These are phyloP conservation scores for Lachnum nothofagi DNA, from an alignment of 2,329 filamentous ascomycete species.

Conservation along the genomic window DNA sequence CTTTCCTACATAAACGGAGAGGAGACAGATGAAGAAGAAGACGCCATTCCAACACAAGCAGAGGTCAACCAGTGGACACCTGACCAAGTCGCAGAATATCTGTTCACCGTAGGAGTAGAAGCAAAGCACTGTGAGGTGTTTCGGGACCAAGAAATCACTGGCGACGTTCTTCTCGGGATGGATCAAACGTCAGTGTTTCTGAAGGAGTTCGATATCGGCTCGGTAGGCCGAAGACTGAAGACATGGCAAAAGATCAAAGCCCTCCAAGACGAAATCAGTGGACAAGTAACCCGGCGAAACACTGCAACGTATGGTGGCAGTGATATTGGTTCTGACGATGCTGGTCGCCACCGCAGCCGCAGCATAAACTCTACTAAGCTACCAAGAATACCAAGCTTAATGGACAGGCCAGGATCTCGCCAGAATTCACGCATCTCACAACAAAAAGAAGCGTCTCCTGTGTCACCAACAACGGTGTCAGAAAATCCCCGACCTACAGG, in stretches of 20 bases:
- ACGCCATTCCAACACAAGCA: conserved; percentile 58
- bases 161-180: conserved; percentile 89
- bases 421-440: conserved; percentile 28
- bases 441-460: conserved; percentile 37
- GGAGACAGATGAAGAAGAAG: conserved; percentile 91
- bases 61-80: conserved; percentile 79
- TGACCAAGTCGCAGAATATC: conserved; percentile 78
- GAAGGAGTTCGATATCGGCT: conserved; percentile 89
- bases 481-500: conserved; percentile 34
- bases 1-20: conserved; percentile 90
- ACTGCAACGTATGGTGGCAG: conserved; percentile 54
- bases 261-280: conserved; percentile 79
- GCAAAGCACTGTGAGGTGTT: conserved; percentile 90
- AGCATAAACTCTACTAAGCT: conserved; percentile 27
- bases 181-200: conserved; percentile 92
- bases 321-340: conserved; percentile 53
- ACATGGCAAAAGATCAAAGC: conserved; percentile 96
- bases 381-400: conserved; percentile 29
- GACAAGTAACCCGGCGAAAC: conserved; percentile 46
- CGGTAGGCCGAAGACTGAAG: conserved; percentile 81
- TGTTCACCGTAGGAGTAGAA: conserved; percentile 81
- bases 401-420: conserved; percentile 25
- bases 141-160: conserved; percentile 89
- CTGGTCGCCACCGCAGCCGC: conserved; percentile 42
- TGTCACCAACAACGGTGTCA: conserved; percentile 37